Base-by-base conservation (phyloP, 2,329 filamentous ascomycete genomes). In the Metarhizium anisopliae region DNA sequence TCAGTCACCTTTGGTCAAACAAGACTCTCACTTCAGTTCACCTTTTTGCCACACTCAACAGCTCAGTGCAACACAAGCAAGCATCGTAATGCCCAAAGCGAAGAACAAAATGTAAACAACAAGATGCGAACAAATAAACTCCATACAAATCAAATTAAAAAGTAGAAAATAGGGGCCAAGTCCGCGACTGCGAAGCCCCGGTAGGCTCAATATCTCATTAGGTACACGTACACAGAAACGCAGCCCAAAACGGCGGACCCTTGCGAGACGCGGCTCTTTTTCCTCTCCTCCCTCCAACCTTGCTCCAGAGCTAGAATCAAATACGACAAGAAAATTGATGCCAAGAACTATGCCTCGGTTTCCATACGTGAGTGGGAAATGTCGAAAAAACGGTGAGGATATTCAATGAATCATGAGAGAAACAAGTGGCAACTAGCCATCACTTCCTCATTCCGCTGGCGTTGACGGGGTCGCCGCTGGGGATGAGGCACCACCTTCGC, bases 401-500 rank as follows among this genome's bases (percentile, higher is more conserved):
- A 42, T 40, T 49, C 51, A 38, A 50, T 16, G 14, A 52, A 29
- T 30, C 3, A 14, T 51, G 42, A 32, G 51, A 35, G 16, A 11
- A 35, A 47, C 18, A 38, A 30, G 36, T 38, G 11, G 25, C 52
- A 51, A 42, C 35, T 47, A 14, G 30, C 14, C 29, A 18, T 40
- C 16, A 11, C 25, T 5, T 20, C 42, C 32, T 55, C 29, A 59
- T 52, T 59, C 57, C 58, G 77, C 69, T 54, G 78, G 74, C 59
- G 81, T 74, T 50, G 79, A 75, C n/a, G 77, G 69, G n/a, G 72
- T 67, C 14, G 72, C 70, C 43, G 81, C 81, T 14, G 80, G 76
- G 32, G 82, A 82, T 36, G 76, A 75, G 52, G 74, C 75, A 59
- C 77, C 78, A 30, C 76, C 78, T 51, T 85, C 80, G 55, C 81